Base-by-base conservation (phyloP, 1,284 basidiomycete genomes). In the Ceratobasidium sp. region DNA sequence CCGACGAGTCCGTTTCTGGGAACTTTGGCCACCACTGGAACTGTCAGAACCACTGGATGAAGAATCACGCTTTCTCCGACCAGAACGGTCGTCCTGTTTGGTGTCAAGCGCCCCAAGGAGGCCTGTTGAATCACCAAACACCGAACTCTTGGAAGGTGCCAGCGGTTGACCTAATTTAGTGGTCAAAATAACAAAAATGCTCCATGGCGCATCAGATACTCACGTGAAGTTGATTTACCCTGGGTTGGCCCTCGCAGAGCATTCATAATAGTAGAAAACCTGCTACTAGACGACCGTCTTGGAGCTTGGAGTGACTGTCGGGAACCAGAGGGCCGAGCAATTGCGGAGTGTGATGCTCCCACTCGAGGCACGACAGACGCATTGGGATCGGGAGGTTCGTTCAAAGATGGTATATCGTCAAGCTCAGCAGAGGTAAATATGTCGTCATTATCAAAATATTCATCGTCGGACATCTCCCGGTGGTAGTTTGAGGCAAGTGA, bases 221-320 rank as follows among this genome's bases (percentile, higher is more conserved):
- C 11, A 69, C 66, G 7, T 5, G 53, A n/a, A 34, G 41, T 48
- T 16, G 34, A 34, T 11, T 27, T n/a, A 1, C 14, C 39, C 46
- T 59, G 66, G 5, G 39, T 19, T 31, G 56, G 49, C 8, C 16
- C 34, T n/a, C 43, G 27, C 29, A 72, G 31, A 2, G 69, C 69
- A 41, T 72, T 72, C 69, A 72, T 72, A n/a, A 72, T 72, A n/a
- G 69, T 22, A 22, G 69, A 72, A 14, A 72, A 13, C 31, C 69
- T 48, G 29, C 24, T 37, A 22, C 62, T 27, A n/a, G 56, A n/a
- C 9, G 54, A n/a, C 13, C 48, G 27, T 9, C 19, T 46, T 19
- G 58, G 22, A 9, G 69, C 13, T 31, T 62, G 69, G 22, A 58
- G 41, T 27, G 37, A 46, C 14, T 24, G 48, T 11, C 56, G 31